A percentile compares a stretch with the other conserved stretches of the same genome.
Evolutionary conservation across 179 eudicot species (phyloP).

Genomic region (Patellifolia procumbens): DNA sequence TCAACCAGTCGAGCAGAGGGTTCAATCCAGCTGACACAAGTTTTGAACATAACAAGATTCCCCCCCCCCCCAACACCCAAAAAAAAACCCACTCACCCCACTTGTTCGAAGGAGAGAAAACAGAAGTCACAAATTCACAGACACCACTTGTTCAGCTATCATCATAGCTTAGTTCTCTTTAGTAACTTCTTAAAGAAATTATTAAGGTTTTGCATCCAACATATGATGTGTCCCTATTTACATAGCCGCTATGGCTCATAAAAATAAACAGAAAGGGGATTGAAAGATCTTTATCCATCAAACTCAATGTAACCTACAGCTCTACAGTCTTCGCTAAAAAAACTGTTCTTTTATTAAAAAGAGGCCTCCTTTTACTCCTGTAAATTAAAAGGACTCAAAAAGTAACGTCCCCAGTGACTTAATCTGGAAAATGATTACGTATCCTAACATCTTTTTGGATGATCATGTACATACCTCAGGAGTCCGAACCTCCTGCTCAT

Average conservation of each 20-base stretch:
- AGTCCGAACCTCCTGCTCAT: conserved; percentile 83
- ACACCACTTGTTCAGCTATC: background rate
- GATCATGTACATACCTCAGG: conserved; percentile 60
- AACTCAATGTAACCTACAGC: background rate
- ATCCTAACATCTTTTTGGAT: background rate
- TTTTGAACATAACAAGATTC: background rate
- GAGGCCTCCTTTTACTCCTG: background rate
- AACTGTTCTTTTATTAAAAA: too few relatives aligned
- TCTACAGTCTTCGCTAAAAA: background rate
- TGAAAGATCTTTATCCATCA: background rate
- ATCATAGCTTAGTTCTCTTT: background rate
- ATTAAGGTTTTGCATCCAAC: background rate
- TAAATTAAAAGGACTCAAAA: background rate
- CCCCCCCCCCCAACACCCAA: too few relatives aligned
- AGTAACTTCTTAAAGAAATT: background rate
- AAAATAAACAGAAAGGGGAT: background rate
- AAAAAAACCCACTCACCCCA: too few relatives aligned
- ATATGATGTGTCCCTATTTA: background rate
- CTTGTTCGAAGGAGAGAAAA: background rate
- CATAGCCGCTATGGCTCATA: background rate
- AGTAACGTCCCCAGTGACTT: background rate
- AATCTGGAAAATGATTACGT: background rate
- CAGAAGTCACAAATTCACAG: background rate
- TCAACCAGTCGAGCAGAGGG: background rate
- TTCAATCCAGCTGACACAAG: background rate